These are phyloP conservation scores for Kuraishia hungarica DNA, from an alignment of 805 yeast genomes.

Conservation along the genomic window DNA sequence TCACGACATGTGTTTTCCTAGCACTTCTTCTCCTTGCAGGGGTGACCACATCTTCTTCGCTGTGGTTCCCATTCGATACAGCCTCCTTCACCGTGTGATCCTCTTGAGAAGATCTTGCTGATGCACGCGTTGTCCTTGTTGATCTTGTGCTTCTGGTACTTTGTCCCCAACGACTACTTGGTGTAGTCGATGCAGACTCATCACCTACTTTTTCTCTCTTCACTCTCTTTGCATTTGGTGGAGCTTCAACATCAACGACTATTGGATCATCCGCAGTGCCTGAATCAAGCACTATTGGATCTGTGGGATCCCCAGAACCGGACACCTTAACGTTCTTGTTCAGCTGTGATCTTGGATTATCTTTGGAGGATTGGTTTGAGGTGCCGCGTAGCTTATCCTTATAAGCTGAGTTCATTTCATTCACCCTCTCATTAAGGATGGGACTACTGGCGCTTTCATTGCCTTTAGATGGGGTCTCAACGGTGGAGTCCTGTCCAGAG, in stretches of 20 bases:
- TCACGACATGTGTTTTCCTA: not conserved
- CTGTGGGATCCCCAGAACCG: conserved; percentile 12
- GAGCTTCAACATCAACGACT: conserved; percentile 11
- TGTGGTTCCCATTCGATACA: not conserved
- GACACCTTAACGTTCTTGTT: not conserved
- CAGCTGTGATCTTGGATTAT: too few relatives aligned
- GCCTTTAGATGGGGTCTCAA: too few relatives aligned
- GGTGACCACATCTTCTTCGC: not conserved
- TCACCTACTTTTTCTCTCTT: not conserved
- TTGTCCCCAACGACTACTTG: not conserved
- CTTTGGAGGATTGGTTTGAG: not conserved
- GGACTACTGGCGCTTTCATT: not conserved
- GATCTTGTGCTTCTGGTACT: not conserved
- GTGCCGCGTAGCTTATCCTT: not conserved
- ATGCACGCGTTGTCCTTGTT: not conserved
- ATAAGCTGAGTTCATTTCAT: not conserved
- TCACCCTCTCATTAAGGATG: not conserved
- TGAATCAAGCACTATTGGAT: conserved; percentile 16
- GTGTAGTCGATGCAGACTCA: not conserved
- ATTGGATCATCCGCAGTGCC: conserved; percentile 23
- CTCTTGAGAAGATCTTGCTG: not conserved
- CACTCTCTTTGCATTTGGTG: not conserved
- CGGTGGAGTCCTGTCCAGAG: too few relatives aligned
- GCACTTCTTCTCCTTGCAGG: not conserved
- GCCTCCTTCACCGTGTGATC: not conserved